Evolutionary conservation across 2,329 filamentous ascomycete genomes (phyloP), one percentile per base, ranked within the genome.

Genomic region (Sporothrix protearum): DNA sequence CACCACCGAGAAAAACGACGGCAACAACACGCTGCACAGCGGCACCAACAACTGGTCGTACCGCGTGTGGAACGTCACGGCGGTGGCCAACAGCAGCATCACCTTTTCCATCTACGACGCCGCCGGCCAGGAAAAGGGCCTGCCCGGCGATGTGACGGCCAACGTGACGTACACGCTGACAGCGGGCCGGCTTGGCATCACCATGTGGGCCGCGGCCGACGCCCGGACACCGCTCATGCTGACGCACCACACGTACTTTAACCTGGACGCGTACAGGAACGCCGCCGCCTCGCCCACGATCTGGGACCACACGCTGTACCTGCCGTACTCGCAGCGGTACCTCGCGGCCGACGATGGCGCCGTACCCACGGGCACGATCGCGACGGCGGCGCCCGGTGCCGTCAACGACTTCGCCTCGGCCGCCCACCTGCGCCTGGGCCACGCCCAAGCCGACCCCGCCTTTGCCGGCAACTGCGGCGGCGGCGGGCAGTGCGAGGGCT

Each of bases 221-320:
- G 77, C 77, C 33, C 79, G 79, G 75, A 83, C 82, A 4, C 83
- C 88, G 1, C 85, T 90, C 77, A 89, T 90, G 85, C 81, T 90
- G 55, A 88, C 85, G 42, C 88, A 88, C 57, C 89, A 91, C 79
- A 87, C 86, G 66, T 91, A 91, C 83, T 91, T 89, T 86, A 91
- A 91, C 79, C 83, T 91, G 30, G 88, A 91, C 75, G 88, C 85
- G 16, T 91, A 87, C 80, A 85, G 84, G 74, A 86, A 90, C 77
- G 84, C 87, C 77, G 84, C 87, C 1, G 80, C 83, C 39, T 86
- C 85, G 3, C 78, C 83, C 49, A 83, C 84, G 53, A 82, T 89
- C 73, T 85, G 88, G 78, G 87, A 90, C 79, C 86, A 90, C 80
- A 89, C 85, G 7, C 81, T 90, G n/a, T 80, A 87, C 78, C 80